phyloP scores from a whole-genome alignment of 2,329 filamentous ascomycete species.

The Biscogniauxia marginata region DNA sequence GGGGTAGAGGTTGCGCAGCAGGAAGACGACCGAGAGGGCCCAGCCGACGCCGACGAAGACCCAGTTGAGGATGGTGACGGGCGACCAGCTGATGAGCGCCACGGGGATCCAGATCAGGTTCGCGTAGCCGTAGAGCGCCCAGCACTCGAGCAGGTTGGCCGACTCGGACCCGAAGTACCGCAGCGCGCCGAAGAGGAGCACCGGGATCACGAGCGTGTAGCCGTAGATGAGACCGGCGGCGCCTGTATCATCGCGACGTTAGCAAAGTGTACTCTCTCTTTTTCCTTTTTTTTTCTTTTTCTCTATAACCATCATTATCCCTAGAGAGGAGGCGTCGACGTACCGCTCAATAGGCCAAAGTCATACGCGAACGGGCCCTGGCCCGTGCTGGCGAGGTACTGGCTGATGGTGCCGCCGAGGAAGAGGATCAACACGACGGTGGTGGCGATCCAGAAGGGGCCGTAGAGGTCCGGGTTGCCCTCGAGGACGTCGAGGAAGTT shows the following conservation, averaged over 20 bases:
- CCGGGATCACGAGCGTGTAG: conserved; percentile 84
- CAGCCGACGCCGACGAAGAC: conserved; percentile 88
- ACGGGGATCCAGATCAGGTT: conserved; percentile 98
- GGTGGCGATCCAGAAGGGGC: conserved; percentile 97
- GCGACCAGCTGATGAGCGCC: conserved; percentile 86
- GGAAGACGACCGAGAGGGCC: conserved; percentile 76
- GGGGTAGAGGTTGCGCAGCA: conserved; percentile 84
- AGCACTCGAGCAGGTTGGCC: conserved; percentile 91
- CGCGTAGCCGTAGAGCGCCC: conserved; percentile 91
- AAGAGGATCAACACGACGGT: conserved; percentile 96
- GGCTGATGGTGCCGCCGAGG: conserved; percentile 89
- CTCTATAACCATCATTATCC: too few species aligned
- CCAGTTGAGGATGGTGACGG: conserved; percentile 84
- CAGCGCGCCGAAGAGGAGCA: conserved; percentile 81
- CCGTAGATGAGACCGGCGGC: conserved; percentile 93
- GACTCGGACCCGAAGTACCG: conserved; percentile 95
- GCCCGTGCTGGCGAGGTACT: conserved; percentile 73
- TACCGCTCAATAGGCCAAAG: conserved; percentile 83
- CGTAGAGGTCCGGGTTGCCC: conserved; percentile 94
- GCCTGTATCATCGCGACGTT: too few species aligned
- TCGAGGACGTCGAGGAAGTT: conserved; percentile 98
- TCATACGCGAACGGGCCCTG: conserved; percentile 83
- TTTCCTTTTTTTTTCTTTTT: too few species aligned
- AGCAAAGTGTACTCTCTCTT: too few species aligned
- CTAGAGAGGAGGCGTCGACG: conserved; percentile 2